These are phyloP conservation scores for Nicotiana attenuata DNA, from an alignment of 257 asterid genomes.

Conservation along the genomic window DNA sequence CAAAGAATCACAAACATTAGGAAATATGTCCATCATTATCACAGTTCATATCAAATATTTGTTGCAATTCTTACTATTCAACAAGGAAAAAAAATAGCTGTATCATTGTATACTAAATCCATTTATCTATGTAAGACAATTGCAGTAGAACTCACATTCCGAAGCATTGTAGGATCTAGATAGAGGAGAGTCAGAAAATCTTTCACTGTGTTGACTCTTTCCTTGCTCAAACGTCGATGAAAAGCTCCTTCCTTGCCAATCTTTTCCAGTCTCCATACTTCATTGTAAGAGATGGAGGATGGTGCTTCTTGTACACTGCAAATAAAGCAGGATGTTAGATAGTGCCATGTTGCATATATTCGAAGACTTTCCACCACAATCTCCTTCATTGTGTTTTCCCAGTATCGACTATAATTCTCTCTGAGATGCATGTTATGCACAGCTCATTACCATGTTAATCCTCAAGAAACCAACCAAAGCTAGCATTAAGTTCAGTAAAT, in stretches of 20 bases:
- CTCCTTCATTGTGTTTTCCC: background rate
- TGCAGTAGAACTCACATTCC: constrained; percentile 44
- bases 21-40: background rate
- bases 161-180: constrained; percentile 60
- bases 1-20: background rate
- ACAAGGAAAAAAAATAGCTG: background rate
- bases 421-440: background rate
- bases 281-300: constrained; percentile 80
- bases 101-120: background rate
- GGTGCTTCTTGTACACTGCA: constrained; percentile 90
- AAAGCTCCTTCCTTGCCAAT: constrained; percentile 92
- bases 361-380: background rate
- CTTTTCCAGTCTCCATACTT: constrained; percentile 89
- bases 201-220: constrained; percentile 58
- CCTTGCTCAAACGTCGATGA: constrained; percentile 72
- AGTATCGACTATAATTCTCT: background rate
- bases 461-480: background rate
- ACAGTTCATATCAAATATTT: no score
- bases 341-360: background rate
- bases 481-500: background rate
- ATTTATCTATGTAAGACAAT: background rate
- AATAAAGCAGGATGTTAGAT: background rate
- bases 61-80: background rate
- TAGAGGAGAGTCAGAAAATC: constrained; percentile 60
- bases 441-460: constrained; percentile 1